phyloP scores from a whole-genome alignment of 2,329 filamentous ascomycete species.

The Microdochium bolleyi region DNA sequence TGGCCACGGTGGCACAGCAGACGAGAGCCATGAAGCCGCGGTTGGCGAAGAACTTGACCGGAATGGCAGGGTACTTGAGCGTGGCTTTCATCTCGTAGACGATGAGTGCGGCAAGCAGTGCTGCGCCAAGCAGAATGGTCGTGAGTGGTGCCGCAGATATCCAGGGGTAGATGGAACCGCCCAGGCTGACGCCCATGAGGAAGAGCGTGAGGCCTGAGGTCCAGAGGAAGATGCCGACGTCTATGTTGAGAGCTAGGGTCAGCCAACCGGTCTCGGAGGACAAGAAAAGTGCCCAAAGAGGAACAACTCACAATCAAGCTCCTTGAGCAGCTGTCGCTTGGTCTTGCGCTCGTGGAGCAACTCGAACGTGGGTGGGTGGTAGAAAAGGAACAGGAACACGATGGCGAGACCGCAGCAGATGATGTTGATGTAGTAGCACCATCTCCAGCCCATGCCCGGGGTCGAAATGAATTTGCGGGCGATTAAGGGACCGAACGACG shows the following conservation, averaged over 20 bases:
- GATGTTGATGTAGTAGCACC: constrained; percentile 32
- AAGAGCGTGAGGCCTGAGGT: constrained; percentile 34
- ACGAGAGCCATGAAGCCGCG: constrained; percentile 26
- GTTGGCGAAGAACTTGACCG: constrained; percentile 26
- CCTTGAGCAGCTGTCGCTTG: constrained; percentile 21
- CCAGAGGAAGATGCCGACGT: constrained; percentile 35
- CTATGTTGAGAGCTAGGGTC: no score
- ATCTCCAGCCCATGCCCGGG: constrained; percentile 27
- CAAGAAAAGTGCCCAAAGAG: no score
- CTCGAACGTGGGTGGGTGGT: constrained; percentile 30
- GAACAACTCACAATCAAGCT: constrained; percentile 23
- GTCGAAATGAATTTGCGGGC: constrained; percentile 18
- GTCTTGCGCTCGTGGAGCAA: constrained; percentile 28
- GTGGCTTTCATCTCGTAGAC: constrained; percentile 25
- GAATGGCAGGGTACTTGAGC: constrained; percentile 25
- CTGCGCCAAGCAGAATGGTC: constrained; percentile 24
- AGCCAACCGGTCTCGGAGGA: no score
- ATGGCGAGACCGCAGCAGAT: constrained; percentile 24
- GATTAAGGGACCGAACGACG: constrained; percentile 24
- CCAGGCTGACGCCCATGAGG: constrained; percentile 37
- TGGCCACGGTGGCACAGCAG: constrained; percentile 24
- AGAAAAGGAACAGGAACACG: constrained; percentile 26
- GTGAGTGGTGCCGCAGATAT: constrained; percentile 28
- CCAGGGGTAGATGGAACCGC: constrained; percentile 32
- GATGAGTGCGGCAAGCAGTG: constrained; percentile 24